Percentiles rank a stretch among this genome's conserved stretches.
Conservation (phyloP, 2,329 filamentous ascomycete species). For the Aureobasidium leucospermi region DNA sequence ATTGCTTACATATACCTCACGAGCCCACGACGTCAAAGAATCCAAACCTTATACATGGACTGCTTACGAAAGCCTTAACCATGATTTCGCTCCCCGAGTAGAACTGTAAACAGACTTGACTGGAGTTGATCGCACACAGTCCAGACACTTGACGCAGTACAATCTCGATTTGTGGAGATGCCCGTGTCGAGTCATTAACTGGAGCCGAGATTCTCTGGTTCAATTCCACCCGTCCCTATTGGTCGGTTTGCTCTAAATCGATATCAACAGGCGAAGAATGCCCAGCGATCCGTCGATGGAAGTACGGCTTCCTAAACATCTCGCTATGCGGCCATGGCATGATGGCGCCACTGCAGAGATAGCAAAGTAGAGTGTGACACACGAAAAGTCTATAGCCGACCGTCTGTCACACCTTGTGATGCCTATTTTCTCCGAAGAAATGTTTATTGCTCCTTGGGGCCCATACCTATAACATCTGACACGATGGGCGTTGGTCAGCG, state of each 20-base stretch:
- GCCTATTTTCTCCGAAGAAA: neutral
- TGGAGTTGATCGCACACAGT: too few relatives aligned
- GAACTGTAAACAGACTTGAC: too few relatives aligned
- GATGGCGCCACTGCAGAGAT: neutral
- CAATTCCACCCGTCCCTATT: neutral
- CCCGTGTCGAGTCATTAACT: neutral
- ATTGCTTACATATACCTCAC: too few relatives aligned
- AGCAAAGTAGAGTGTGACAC: neutral
- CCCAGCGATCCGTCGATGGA: neutral
- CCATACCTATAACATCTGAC: neutral
- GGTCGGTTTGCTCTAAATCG: neutral
- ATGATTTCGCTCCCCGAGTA: too few relatives aligned
- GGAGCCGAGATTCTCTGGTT: neutral
- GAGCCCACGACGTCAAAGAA: too few relatives aligned
- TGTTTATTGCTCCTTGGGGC: neutral
- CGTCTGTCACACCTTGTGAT: neutral
- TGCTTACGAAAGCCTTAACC: too few relatives aligned
- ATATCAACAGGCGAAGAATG: neutral
- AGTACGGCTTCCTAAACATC: neutral
- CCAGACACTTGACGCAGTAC: too few relatives aligned
- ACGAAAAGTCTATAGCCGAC: slow-evolving; percentile 6
- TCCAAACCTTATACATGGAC: too few relatives aligned
- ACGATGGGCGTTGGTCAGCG: neutral
- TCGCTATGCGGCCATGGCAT: neutral
- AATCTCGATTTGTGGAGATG: too few relatives aligned